Evolutionary conservation across 2,329 filamentous ascomycete species (phyloP).

Genomic region (Botrytis tulipae): DNA sequence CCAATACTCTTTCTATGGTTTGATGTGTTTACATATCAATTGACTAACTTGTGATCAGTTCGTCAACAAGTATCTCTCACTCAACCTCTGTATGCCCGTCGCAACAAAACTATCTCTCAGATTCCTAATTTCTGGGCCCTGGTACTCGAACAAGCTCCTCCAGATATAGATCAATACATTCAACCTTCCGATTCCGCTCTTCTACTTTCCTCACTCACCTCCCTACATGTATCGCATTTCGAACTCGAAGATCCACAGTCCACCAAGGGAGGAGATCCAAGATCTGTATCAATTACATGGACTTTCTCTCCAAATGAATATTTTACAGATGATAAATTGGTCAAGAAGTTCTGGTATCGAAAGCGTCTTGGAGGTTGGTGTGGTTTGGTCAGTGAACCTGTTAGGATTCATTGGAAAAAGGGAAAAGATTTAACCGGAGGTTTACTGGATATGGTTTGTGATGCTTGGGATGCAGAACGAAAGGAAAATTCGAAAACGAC

Average conservation of each 20-base stretch:
- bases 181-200: slow-evolving; percentile 75
- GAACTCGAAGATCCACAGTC: slow-evolving; percentile 62
- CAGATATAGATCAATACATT: slow-evolving; percentile 85
- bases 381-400: slow-evolving; percentile 83
- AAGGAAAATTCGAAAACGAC: slow-evolving; percentile 44
- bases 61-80: slow-evolving; percentile 69
- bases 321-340: slow-evolving; percentile 74
- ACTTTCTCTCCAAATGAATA: slow-evolving; percentile 79
- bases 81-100: slow-evolving; percentile 72
- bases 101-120: slow-evolving; percentile 64
- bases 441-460: slow-evolving; percentile 69
- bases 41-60: slow-evolving; percentile 48
- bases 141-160: slow-evolving; percentile 82
- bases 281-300: slow-evolving; percentile 74
- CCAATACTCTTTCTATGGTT: not conserved
- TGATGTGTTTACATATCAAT: not conserved
- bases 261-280: slow-evolving; percentile 65
- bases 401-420: slow-evolving; percentile 83
- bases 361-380: slow-evolving; percentile 62
- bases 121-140: slow-evolving; percentile 94
- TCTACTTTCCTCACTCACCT: slow-evolving; percentile 65
- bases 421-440: slow-evolving; percentile 82
- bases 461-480: slow-evolving; percentile 63
- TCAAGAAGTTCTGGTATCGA: slow-evolving; percentile 92
- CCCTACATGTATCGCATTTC: slow-evolving; percentile 74